Evolutionary conservation across 176 grass and related monocot species (phyloP).

Genomic region (Poa annua): DNA sequence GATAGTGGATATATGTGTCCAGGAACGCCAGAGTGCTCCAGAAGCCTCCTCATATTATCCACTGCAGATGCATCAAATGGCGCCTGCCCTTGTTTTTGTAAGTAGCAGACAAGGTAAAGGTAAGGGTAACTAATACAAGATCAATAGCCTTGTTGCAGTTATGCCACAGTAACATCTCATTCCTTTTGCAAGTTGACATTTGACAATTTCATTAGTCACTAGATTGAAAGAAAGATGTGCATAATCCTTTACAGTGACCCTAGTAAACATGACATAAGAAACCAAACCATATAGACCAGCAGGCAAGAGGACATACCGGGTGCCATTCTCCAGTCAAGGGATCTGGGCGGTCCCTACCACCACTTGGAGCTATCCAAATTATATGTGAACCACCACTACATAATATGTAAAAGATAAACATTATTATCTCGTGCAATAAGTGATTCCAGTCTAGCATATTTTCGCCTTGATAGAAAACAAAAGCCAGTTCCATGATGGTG

Average conservation of each 20-base stretch:
- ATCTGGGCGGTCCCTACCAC: constrained; percentile 93
- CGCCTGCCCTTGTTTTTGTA: constrained; percentile 72
- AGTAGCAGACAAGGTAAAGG: constrained; percentile 37
- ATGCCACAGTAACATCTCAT: neutral
- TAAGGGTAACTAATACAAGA: constrained; percentile 36
- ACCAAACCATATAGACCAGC: constrained; percentile 31
- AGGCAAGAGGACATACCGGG: constrained; percentile 67
- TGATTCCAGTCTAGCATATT: constrained; percentile 6
- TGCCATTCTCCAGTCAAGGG: constrained; percentile 78
- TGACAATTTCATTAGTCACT: neutral
- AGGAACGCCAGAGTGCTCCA: constrained; percentile 73
- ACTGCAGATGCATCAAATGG: constrained; percentile 87
- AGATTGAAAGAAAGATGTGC: constrained; percentile 29
- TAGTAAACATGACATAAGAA: constrained; percentile 11
- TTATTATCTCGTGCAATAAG: constrained; percentile 7
- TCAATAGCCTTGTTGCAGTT: constrained; percentile 5
- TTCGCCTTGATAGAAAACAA: constrained; percentile 14
- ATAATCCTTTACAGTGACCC: neutral
- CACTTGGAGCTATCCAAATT: constrained; percentile 98
- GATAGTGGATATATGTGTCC: constrained; percentile 93
- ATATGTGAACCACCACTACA: constrained; percentile 82
- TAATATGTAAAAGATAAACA: constrained; percentile 38
- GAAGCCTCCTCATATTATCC: constrained; percentile 98
- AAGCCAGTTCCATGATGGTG: constrained; percentile 20
- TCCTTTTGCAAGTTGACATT: neutral